Percentiles rank a stretch among this genome's conserved stretches.
Evolutionary conservation across 2,329 filamentous ascomycete genomes (phyloP).

Genomic region (Microcera coccophila): DNA sequence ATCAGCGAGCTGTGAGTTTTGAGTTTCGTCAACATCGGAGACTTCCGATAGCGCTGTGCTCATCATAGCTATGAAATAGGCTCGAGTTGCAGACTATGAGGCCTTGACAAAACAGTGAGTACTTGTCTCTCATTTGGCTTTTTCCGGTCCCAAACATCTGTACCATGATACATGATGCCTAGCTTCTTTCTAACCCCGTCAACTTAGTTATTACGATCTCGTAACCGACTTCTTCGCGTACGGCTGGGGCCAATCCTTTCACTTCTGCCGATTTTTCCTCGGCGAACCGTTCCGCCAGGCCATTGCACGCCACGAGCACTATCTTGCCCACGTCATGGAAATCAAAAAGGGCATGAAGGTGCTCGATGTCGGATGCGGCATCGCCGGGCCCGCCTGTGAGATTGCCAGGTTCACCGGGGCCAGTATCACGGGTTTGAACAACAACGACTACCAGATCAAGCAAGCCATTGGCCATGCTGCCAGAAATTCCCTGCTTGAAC

Average conservation of each 20-base stretch:
- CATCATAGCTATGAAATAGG: too few species aligned
- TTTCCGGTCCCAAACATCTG: too few species aligned
- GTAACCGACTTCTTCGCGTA: slow-evolving; percentile 97
- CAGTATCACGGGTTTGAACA: slow-evolving; percentile 90
- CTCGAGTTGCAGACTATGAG: slow-evolving; percentile 82
- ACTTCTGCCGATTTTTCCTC: slow-evolving; percentile 90
- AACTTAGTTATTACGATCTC: slow-evolving; percentile 82
- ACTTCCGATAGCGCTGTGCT: too few species aligned
- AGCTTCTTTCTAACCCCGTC: too few species aligned
- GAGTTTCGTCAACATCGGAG: too few species aligned
- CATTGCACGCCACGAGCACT: slow-evolving; percentile 96
- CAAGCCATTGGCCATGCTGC: slow-evolving; percentile 81
- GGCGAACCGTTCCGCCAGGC: slow-evolving; percentile 87
- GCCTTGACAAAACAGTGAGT: slow-evolving; percentile 87
- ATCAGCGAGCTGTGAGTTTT: slow-evolving; percentile 67
- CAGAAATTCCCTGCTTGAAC: slow-evolving; percentile 74
- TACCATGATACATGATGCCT: slow-evolving; percentile 24
- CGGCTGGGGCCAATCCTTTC: slow-evolving; percentile 93
- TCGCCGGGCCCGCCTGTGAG: slow-evolving; percentile 90
- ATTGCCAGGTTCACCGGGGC: slow-evolving; percentile 93
- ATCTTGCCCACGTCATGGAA: slow-evolving; percentile 84
- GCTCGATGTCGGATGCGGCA: slow-evolving; percentile 93
- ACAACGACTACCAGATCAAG: slow-evolving; percentile 98
- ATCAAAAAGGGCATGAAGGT: slow-evolving; percentile 85
- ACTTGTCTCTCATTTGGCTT: background rate